Evolutionary conservation across 2,329 filamentous ascomycete genomes (phyloP), one percentile per base, ranked within the genome.

Genomic region (Aureobasidium musti): DNA sequence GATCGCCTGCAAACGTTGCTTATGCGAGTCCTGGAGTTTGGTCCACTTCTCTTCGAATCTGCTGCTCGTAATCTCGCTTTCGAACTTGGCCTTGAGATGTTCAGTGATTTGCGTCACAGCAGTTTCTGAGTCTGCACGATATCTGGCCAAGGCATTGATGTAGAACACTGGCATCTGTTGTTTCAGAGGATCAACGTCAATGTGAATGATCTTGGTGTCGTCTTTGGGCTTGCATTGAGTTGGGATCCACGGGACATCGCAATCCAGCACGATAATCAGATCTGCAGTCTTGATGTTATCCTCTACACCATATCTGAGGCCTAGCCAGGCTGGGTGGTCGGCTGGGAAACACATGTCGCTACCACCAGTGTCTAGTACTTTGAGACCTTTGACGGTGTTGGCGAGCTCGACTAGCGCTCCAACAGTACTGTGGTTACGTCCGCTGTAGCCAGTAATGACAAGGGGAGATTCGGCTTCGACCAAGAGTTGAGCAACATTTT

Each of bases 201-300:
- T 80, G 71, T 90, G 88, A 67, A 86, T 83, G 69, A 90, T 85
- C 67, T 82, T 86, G 2, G 87, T 83, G 7, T 80, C 77, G 1
- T 79, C 76, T 3, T 79, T 82, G 0, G 88, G 88, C 53, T 83
- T 82, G 77, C 84, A 88, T 68, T 87, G 86, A 0, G 91, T 95
- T n/a, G 89, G 88, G 65, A 97, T 92, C 92, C 92, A 97, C 0
- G 93, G 93, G 0, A 97, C 92, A 74, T 97, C 93, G 70, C 92
- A 96, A 77, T 97, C 90, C 28, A 96, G 74, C 2, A 97, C 89
- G 0, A 97, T 71, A 67, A 97, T 96, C 13, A 92, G 86, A 75
- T 97, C 94, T 0, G 93, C 91, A 0, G 86, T 86, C 67, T 83
- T 84, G 74, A 97, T 91, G 49, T 83, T 82, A 1, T 91, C 86